A percentile compares a stretch with the other conserved stretches of the same genome.
phyloP scores from a whole-genome alignment of 306 rosid species.

The Cucurbita argyrosperma region DNA sequence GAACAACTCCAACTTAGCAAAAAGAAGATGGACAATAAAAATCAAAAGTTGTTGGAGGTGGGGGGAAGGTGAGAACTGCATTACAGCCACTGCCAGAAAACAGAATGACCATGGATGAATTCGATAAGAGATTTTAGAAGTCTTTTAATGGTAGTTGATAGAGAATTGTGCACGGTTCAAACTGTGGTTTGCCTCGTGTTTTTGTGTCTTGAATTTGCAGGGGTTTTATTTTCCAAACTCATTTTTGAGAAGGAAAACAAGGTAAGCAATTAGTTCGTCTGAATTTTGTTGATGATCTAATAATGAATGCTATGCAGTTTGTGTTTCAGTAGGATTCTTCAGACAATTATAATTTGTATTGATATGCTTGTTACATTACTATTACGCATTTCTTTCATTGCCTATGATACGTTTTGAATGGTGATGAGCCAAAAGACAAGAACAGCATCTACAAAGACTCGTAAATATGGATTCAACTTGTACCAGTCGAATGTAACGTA shows the following conservation, averaged over 20 bases:
- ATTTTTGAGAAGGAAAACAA: not conserved
- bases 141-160: too few species aligned
- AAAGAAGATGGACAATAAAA: not conserved
- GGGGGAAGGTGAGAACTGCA: constrained; percentile 43
- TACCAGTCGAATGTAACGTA: not conserved
- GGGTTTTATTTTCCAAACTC: not conserved
- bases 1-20: not conserved
- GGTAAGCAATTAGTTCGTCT: not conserved
- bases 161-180: not conserved
- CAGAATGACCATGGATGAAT: constrained; percentile 14
- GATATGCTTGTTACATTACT: not conserved
- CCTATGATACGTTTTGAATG: not conserved
- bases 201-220: not conserved
- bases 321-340: not conserved
- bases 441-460: not conserved
- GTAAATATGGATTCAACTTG: not conserved
- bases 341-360: not conserved
- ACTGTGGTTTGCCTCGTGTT: not conserved
- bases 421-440: not conserved
- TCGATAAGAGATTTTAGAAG: not conserved
- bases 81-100: constrained; percentile 50
- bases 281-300: not conserved
- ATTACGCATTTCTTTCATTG: not conserved
- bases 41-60: constrained; percentile 10
- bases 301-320: not conserved